These are phyloP conservation scores for Escovopsis sp. DNA, from an alignment of 2,329 filamentous ascomycete genomes.

Conservation along the genomic window DNA sequence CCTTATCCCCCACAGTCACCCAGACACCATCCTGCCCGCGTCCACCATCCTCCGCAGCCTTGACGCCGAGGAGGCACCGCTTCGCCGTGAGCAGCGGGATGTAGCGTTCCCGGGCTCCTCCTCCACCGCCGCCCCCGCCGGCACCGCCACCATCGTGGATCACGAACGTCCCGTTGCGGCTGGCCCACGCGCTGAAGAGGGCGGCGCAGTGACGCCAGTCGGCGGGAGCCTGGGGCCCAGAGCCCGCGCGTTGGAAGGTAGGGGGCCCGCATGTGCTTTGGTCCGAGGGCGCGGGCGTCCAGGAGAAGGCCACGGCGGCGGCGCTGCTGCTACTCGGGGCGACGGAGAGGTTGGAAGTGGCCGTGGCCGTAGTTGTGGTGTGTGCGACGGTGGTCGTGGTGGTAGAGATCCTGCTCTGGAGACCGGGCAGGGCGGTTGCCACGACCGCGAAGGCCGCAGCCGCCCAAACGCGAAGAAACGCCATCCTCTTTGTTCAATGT, in stretches of 20 bases:
- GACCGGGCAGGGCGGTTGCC: not conserved
- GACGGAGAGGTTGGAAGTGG: too few relatives aligned
- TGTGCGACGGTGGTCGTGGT: too few relatives aligned
- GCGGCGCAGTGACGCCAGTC: conserved; percentile 17
- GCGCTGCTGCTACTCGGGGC: too few relatives aligned
- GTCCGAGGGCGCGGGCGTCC: conserved; percentile 11
- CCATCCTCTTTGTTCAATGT: conserved; percentile 1
- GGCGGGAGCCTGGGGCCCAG: conserved; percentile 10
- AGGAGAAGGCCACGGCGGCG: conserved; percentile 9
- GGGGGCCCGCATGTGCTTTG: conserved; percentile 13
- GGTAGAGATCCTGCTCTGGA: too few relatives aligned
- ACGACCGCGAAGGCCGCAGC: not conserved
- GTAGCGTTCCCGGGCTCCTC: not conserved
- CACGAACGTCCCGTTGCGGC: conserved; percentile 16
- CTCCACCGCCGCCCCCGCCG: not conserved
- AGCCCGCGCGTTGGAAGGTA: conserved; percentile 10
- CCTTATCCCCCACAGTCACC: conserved; percentile 11
- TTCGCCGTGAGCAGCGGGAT: conserved; percentile 12
- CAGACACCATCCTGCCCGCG: conserved; percentile 6
- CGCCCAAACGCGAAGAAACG: not conserved
- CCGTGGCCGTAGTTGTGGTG: too few relatives aligned
- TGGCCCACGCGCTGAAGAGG: conserved; percentile 15
- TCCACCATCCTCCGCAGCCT: conserved; percentile 6
- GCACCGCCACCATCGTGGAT: conserved; percentile 7
- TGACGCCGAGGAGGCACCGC: conserved; percentile 14